Percentiles rank a stretch among this genome's conserved stretches.
phyloP scores from a whole-genome alignment of 768 basidiomycete genomes.

The Ramaria sp. region DNA sequence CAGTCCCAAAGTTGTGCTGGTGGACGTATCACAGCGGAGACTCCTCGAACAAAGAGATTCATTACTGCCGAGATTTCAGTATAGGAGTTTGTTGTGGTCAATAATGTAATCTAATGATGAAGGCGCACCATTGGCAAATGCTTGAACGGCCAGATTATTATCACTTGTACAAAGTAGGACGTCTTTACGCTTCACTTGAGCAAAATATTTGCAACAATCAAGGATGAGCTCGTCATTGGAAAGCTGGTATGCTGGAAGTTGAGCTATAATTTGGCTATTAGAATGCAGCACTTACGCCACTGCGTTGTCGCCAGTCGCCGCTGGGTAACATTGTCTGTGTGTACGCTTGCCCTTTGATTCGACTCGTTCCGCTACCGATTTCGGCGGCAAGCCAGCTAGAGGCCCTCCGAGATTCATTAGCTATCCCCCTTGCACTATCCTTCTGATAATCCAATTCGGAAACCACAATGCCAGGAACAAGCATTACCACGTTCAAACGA shows the following conservation, averaged over 20 bases:
- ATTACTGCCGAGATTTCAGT: neutral
- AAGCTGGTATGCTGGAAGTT: constrained; percentile 25
- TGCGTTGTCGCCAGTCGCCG: constrained; percentile 44
- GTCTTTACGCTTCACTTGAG: constrained; percentile 24
- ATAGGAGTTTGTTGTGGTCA: neutral
- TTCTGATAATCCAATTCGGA: constrained; percentile 61
- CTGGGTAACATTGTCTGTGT: constrained; percentile 49
- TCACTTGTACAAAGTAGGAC: constrained; percentile 62
- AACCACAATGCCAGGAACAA: constrained; percentile 67
- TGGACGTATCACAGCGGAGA: constrained; percentile 6
- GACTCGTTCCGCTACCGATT: constrained; percentile 36
- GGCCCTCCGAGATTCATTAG: constrained; percentile 59
- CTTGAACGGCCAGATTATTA: constrained; percentile 50
- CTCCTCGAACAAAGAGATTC: neutral
- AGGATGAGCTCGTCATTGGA: constrained; percentile 61
- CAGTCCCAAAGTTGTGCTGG: neutral
- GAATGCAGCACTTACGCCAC: constrained; percentile 29
- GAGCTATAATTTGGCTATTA: neutral
- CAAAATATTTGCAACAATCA: constrained; percentile 64
- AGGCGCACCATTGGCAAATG: constrained; percentile 33
- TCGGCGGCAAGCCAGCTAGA: constrained; percentile 55
- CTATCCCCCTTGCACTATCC: constrained; percentile 25
- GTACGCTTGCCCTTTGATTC: constrained; percentile 49
- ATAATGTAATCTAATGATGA: neutral
- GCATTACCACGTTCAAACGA: constrained; percentile 36